Evolutionary conservation across 495 filamentous ascomycete species (phyloP).

Genomic region (Aspergillus sclerotiicarbonarius): DNA sequence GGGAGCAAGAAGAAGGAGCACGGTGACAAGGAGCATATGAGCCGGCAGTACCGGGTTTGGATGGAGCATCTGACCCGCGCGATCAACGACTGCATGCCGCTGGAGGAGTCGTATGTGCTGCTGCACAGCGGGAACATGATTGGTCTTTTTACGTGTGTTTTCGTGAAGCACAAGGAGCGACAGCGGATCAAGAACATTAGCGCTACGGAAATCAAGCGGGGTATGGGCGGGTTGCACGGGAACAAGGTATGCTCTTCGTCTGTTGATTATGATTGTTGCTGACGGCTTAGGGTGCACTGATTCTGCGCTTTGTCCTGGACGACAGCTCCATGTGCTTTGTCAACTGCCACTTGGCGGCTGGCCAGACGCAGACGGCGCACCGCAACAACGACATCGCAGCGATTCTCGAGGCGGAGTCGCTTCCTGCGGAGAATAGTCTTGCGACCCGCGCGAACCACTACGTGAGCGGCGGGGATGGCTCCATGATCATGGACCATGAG

Average conservation of each 20-base stretch:
- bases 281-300: constrained; percentile 68
- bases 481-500: constrained; percentile 96
- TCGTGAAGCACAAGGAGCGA: constrained; percentile 77
- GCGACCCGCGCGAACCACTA: constrained; percentile 68
- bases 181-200: constrained; percentile 71
- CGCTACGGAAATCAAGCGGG: constrained; percentile 84
- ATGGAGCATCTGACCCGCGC: constrained; percentile 77
- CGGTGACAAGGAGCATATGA: constrained; percentile 89
- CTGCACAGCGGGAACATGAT: constrained; percentile 87
- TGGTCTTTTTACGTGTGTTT: constrained; percentile 92
- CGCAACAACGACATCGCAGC: constrained; percentile 91
- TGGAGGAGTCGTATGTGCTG: constrained; percentile 74
- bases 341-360: constrained; percentile 95
- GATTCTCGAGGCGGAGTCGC: constrained; percentile 74
- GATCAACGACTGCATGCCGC: constrained; percentile 80
- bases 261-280: background rate
- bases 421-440: constrained; percentile 65
- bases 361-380: constrained; percentile 82
- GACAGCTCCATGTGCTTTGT: constrained; percentile 93
- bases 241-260: constrained; percentile 64
- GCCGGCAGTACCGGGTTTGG: constrained; percentile 96
- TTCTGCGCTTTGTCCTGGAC: constrained; percentile 86
- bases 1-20: constrained; percentile 83
- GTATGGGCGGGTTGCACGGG: constrained; percentile 88
- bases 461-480: constrained; percentile 86